These are phyloP conservation scores for Colletotrichum kahawae DNA, from an alignment of 2,329 filamentous ascomycete genomes.

Conservation along the genomic window DNA sequence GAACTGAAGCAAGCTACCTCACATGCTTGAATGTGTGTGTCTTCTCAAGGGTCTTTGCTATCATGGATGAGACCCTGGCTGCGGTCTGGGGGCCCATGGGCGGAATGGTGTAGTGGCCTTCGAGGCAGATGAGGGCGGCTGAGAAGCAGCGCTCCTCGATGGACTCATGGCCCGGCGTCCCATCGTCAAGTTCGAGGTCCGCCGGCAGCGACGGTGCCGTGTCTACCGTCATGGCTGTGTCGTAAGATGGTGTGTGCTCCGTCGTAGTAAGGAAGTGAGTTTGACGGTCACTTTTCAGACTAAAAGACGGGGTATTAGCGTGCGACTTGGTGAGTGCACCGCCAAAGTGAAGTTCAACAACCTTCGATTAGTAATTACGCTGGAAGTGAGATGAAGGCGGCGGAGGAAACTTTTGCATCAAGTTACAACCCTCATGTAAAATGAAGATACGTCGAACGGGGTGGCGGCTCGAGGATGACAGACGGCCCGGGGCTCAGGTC, in stretches of 20 bases:
- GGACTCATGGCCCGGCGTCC: conserved; percentile 44
- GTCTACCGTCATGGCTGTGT: conserved; percentile 18
- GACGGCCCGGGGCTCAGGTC: not conserved
- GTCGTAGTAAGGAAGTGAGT: not conserved
- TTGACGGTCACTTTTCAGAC: not conserved
- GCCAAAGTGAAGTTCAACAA: not conserved
- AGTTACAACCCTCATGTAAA: not conserved
- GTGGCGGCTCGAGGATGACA: conserved; percentile 7
- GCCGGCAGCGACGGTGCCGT: conserved; percentile 13
- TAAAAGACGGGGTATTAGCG: not conserved
- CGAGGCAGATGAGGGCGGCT: conserved; percentile 64
- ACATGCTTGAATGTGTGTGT: conserved; percentile 66
- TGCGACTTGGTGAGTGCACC: not conserved
- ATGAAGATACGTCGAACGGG: not conserved
- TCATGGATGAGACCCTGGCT: conserved; percentile 59
- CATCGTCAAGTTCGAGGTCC: conserved; percentile 25
- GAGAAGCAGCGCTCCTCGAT: conserved; percentile 70
- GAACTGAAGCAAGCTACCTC: conserved; percentile 43
- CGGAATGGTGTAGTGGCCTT: conserved; percentile 63
- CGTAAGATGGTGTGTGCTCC: not conserved
- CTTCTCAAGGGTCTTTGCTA: conserved; percentile 67
- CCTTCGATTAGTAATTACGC: not conserved
- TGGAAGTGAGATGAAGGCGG: not conserved
- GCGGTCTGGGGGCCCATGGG: conserved; percentile 64
- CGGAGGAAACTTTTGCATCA: not conserved